These are phyloP conservation scores for Backusella tarrabulga DNA, from an alignment of 192 early-diverging fungal species.

Conservation along the genomic window DNA sequence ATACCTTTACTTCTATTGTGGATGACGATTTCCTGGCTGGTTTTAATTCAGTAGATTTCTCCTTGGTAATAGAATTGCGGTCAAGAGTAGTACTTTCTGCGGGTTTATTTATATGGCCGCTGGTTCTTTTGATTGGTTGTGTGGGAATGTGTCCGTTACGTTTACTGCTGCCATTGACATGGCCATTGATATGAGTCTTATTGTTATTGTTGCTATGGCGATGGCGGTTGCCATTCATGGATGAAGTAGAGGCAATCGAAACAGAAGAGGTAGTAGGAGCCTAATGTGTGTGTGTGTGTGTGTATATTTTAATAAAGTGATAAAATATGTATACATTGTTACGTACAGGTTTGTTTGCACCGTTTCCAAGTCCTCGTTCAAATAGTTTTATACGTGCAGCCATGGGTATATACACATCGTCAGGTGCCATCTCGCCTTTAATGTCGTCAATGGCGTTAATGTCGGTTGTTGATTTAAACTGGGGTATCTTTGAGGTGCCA, in stretches of 20 bases:
- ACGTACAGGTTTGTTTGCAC: constrained; percentile 9
- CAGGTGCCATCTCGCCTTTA: constrained; percentile 8
- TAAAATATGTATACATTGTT: not conserved
- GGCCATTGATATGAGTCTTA: not conserved
- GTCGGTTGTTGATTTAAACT: constrained; percentile 4
- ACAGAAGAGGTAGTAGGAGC: not conserved
- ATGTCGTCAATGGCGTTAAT: constrained; percentile 24
- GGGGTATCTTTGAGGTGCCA: constrained; percentile 9
- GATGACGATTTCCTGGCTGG: not conserved
- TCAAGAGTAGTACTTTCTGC: not conserved
- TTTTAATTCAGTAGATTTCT: not conserved
- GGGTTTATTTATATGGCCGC: not conserved
- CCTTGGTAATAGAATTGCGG: not conserved
- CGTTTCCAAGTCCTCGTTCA: constrained; percentile 21
- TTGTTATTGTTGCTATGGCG: not conserved
- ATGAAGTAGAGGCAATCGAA: not conserved
- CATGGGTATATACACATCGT: constrained; percentile 16
- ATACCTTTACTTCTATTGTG: not conserved
- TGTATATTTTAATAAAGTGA: not conserved
- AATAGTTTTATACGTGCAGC: constrained; percentile 29
- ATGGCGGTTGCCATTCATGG: not conserved
- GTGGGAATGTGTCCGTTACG: not conserved
- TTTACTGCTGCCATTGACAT: not conserved
- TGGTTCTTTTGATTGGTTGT: not conserved
- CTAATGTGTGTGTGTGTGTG: not conserved